phyloP scores from a whole-genome alignment of 352 stramenopile species.

The Halophytophthora batemanensis region DNA sequence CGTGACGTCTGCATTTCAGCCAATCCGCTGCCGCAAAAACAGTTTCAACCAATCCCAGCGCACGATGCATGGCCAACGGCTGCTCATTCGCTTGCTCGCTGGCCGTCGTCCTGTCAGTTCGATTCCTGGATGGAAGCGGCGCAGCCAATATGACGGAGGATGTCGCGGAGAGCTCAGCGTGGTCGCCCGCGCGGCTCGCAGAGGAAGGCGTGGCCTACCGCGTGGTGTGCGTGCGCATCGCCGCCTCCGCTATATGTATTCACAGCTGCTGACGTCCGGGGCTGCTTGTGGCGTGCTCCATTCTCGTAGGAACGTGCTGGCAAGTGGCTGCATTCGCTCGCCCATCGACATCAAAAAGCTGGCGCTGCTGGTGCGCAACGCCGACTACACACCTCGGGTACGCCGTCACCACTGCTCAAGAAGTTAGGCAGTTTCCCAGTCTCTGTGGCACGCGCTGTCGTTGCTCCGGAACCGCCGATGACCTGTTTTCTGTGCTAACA shows the following conservation, averaged over 20 bases:
- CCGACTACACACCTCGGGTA: slow-evolving; percentile 63
- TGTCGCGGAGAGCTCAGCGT: slow-evolving; percentile 12
- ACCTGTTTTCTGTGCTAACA: too few species aligned
- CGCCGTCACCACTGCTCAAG: not conserved
- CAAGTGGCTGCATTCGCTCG: slow-evolving; percentile 48
- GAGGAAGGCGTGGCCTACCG: slow-evolving; percentile 54
- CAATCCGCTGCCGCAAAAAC: too few species aligned
- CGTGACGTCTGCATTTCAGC: too few species aligned
- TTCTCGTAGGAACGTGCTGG: slow-evolving; percentile 54
- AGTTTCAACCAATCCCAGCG: not conserved
- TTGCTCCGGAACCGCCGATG: too few species aligned
- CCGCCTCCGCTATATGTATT: not conserved
- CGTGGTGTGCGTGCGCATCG: slow-evolving; percentile 40
- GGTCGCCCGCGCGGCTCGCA: slow-evolving; percentile 38
- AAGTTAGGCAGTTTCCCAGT: not conserved
- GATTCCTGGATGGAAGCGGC: slow-evolving; percentile 19
- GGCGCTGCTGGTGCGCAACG: slow-evolving; percentile 66
- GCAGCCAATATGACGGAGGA: slow-evolving; percentile 25
- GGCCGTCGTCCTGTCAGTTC: slow-evolving; percentile 9
- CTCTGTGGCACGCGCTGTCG: too few species aligned
- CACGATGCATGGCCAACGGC: too few species aligned
- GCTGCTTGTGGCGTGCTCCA: not conserved
- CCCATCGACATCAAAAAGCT: slow-evolving; percentile 59
- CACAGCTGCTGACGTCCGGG: not conserved
- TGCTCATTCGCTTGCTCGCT: not conserved